These are phyloP conservation scores for Geotrichum carabidarum DNA, from an alignment of 1,139 yeast genomes.

Conservation along the genomic window DNA sequence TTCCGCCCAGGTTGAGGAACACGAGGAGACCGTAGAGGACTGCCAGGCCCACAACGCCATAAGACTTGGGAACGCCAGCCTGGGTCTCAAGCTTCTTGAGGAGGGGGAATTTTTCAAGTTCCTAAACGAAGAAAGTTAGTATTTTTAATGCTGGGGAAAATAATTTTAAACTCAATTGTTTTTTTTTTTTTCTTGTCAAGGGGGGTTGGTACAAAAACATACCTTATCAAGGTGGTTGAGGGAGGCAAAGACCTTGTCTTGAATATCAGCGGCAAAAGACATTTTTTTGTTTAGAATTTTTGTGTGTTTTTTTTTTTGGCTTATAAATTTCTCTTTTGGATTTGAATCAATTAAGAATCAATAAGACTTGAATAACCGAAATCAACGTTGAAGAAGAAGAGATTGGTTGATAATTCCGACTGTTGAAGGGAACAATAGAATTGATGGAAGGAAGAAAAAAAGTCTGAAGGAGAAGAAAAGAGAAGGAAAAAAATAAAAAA, in stretches of 20 bases:
- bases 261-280: slow-evolving; percentile 24
- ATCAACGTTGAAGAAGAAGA: slow-evolving; percentile 6
- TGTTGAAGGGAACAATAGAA: slow-evolving; percentile 3
- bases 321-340: no score
- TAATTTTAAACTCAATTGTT: background rate
- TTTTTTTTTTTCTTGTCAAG: no score
- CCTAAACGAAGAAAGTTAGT: slow-evolving; percentile 22
- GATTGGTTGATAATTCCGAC: background rate
- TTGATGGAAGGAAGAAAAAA: background rate
- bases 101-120: slow-evolving; percentile 36
- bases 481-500: slow-evolving; percentile 6
- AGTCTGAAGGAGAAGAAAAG: background rate
- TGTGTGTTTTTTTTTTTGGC: no score
- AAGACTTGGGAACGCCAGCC: slow-evolving; percentile 70
- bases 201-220: slow-evolving; percentile 15
- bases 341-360: background rate
- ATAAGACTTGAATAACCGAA: background rate
- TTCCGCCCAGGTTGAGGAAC: slow-evolving; percentile 80
- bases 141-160: background rate
- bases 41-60: slow-evolving; percentile 64
- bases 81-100: slow-evolving; percentile 37
- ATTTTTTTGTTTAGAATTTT: slow-evolving; percentile 9
- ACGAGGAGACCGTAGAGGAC: slow-evolving; percentile 67
- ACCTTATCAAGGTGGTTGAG: slow-evolving; percentile 32
- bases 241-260: slow-evolving; percentile 31